Base-by-base conservation (phyloP, 345 rosid species). In the Syzygium aqueum region DNA sequence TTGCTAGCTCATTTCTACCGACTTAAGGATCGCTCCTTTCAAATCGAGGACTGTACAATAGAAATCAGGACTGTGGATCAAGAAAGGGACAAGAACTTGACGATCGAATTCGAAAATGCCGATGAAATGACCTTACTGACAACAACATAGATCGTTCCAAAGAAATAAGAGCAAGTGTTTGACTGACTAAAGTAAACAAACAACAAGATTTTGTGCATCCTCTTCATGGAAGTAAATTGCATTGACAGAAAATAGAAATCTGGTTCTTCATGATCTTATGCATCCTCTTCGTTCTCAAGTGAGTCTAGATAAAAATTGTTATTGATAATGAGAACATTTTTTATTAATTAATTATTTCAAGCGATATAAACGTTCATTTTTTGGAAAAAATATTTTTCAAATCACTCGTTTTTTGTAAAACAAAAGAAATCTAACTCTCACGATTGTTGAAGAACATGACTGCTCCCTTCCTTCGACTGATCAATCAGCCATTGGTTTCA, bases 331-430 rank as follows among this genome's bases (percentile, higher is more conserved):
- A 19, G 1, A 37, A 67, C 9, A 19, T 7, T 37, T 57, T 52
- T 37, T 54, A 73, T 10, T 37, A 4, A 5, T 0, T 9, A 0
- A 5, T 2, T 19, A 37, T 37, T 73, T 73, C 2, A 73, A 73
- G 0, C 6, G 13, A 33, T 19, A 33, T 0, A 10, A 67, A 0
- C 5, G 6, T 19, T 19, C 9, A 54, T 3, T 8, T 54, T 53
- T 7, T 21, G 1, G 1, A 3, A 54, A 21, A 54, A 54, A 7
- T 6, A 15, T 8, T 30, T 28, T 30, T 17, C 1, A 8, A 67
- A 33, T 67, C 40, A 67, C 8, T 17, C 2, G 9, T 2, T 0
- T 67, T 16, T 67, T 3, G 0, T 23, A 1, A 33, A 67, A 61
- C 7, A 61, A 67, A 33, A 1, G 17, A 2, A 67, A 8, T 6